Base-by-base conservation (phyloP, 2,329 filamentous ascomycete genomes). In the Eurotiales sp. region DNA sequence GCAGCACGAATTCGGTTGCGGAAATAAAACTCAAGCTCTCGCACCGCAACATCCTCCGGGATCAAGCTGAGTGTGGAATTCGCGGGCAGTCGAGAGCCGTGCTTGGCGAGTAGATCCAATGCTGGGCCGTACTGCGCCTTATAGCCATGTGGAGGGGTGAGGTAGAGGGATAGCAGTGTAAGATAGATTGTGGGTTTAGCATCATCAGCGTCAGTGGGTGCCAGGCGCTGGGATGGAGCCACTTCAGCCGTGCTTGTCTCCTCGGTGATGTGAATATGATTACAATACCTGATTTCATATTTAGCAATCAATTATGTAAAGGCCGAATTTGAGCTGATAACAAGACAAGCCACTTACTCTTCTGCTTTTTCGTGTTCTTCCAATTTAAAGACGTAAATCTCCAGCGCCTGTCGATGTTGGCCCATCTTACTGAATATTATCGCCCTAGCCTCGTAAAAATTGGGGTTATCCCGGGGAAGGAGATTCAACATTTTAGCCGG, bases 301-400 rank as follows among this genome's bases (percentile, higher is more conserved):
- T 45, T 23, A 50, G 22, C 42, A 22, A 17, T 17, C 29, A 14
- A 32, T 10, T 8, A 22, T 25, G 21, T 39, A 56, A 66, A 50
- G 69, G 32, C 14, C n/a, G n/a, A n/a, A n/a, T 1, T 2, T 4
- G 22, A 12, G 21, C 7, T 4, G 7, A 19, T 46, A 48, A 19
- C 12, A 37, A 49, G 22, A 22, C 44, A 23, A 36, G 30, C 12
- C 42, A 77, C 84, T 55, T 74, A 96, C 86, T 96, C 90, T 79
- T 99, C 93, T 27, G 93, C 93, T 70, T 96, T 97, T 11, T 74
- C 76, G 56, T 88, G 92, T 67, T 96, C 86, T 59, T 87, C 76
- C 68, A 99, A 82, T 68, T 92, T 93, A 72, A 96, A 99, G 23
- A 97, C 92, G 66, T 96, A 99, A 47, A 99, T 96, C 65, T 93